Evolutionary conservation across 208 protist genomes (phyloP).

Genomic region (Crithidia expoeki): DNA sequence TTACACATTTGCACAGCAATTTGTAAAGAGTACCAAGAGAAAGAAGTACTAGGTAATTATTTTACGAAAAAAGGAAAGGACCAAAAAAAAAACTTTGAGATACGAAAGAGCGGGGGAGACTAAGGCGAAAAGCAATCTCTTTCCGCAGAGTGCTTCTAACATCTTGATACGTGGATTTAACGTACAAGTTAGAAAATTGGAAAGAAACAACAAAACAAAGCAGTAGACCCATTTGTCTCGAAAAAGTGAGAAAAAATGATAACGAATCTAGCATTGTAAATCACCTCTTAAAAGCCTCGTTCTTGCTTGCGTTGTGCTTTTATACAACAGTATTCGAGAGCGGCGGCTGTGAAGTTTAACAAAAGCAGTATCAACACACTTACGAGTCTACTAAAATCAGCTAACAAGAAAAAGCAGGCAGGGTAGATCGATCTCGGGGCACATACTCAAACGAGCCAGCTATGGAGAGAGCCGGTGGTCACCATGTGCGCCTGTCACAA

Average conservation of each 20-base stretch:
- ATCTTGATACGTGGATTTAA: too few relatives aligned
- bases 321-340: neutral
- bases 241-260: too few relatives aligned
- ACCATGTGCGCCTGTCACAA: conserved; percentile 9
- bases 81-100: conserved; percentile 4
- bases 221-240: too few relatives aligned
- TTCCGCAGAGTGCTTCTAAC: too few relatives aligned
- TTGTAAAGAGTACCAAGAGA: neutral
- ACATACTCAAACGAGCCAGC: conserved; percentile 21
- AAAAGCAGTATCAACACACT: neutral
- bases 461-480: conserved; percentile 10
- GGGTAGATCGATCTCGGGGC: too few relatives aligned
- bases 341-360: neutral
- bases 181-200: too few relatives aligned
- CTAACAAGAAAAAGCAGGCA: too few relatives aligned
- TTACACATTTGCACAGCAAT: neutral
- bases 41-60: too few relatives aligned
- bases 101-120: conserved; percentile 3
- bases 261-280: too few relatives aligned
- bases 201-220: too few relatives aligned
- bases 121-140: too few relatives aligned
- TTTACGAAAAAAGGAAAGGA: conserved; percentile 13
- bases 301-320: conserved; percentile 14
- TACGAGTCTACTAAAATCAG: too few relatives aligned
- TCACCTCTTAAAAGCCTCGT: neutral